Conservation (phyloP, 345 rosid genomes). For the Sisymbrium altissimum region DNA sequence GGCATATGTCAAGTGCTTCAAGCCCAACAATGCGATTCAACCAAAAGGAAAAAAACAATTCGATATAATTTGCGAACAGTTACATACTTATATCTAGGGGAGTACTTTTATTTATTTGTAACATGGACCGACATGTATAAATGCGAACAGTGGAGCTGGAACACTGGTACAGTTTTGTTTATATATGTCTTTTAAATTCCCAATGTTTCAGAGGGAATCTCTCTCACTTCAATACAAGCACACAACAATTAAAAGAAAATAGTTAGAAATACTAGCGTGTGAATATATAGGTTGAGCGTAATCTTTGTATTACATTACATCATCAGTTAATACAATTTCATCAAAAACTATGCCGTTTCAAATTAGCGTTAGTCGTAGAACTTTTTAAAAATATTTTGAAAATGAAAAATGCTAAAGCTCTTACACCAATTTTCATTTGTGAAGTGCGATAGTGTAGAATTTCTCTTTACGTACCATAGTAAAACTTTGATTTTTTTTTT, state of each 20-base stretch:
- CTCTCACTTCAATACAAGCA: slow-evolving; percentile 25
- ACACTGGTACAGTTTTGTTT: slow-evolving; percentile 33
- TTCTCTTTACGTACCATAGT: background rate
- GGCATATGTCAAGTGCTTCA: background rate
- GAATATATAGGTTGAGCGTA: background rate
- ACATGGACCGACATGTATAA: slow-evolving; percentile 25
- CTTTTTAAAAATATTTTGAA: background rate
- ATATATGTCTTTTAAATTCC: slow-evolving; percentile 34
- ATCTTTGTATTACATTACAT: slow-evolving; percentile 2
- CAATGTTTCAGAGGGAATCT: slow-evolving; percentile 39
- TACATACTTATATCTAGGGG: background rate
- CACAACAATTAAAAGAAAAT: background rate
- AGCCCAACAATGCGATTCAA: slow-evolving; percentile 27
- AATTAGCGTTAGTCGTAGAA: background rate
- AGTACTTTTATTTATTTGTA: background rate
- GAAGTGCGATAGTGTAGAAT: background rate
- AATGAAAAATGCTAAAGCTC: background rate
- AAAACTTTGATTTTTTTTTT: background rate
- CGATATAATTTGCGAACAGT: background rate
- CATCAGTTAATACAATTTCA: background rate
- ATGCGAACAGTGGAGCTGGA: slow-evolving; percentile 30
- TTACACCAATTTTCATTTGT: background rate
- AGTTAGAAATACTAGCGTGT: background rate
- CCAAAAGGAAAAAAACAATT: background rate
- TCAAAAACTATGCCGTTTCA: background rate